Base-by-base conservation (phyloP, 208 protist genomes). In the Trypanosoma conorhini region DNA sequence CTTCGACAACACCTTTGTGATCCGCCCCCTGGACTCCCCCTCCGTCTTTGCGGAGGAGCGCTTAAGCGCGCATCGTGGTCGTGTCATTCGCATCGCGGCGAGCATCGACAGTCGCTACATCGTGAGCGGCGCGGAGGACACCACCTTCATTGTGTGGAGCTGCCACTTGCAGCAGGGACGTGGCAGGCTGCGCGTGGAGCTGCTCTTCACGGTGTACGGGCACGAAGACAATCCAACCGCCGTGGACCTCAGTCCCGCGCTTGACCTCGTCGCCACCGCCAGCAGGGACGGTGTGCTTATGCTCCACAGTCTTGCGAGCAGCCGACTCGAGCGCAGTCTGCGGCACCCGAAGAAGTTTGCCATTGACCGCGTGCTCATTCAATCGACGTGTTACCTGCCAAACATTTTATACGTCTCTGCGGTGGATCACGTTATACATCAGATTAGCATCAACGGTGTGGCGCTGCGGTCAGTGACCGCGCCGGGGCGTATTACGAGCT, bases 101-200 rank as follows among this genome's bases (percentile, higher is more conserved):
- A 94, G 82, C 54, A 61, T 66, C 15, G 90, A 96, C 70, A 91
- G 86, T 57, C 76, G 74, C 52, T 93, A 88, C 76, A 67, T 98
- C 56, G 89, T 96, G 28, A 96, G 83, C 8, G 92, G 92, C 8
- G 76, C 86, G 12, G 83, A 93, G 83, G 94, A 98, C 74, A 97
- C 94, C 0, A 98, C 92, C 13, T 96, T 96, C 69, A 83, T 92
- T 62, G 85, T 98, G 21, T 98, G 92, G 91, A 76, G 66, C 26
- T 93, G 87, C 69, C 73, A 81, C 35, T 46, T 85, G 28, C 63
- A 85, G 31, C 67, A 70, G n/a, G 72, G 65, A 12, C 60, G 64
- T 19, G 31, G 56, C 21, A 81, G 77, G 66, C 76, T 94, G 24
- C 71, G 81, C 44, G 83, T 89, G 51, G 62, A 83, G 28, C 50